These are phyloP conservation scores for Groenewaldozyma tartarivorans DNA, from an alignment of 805 yeast species.

Conservation along the genomic window DNA sequence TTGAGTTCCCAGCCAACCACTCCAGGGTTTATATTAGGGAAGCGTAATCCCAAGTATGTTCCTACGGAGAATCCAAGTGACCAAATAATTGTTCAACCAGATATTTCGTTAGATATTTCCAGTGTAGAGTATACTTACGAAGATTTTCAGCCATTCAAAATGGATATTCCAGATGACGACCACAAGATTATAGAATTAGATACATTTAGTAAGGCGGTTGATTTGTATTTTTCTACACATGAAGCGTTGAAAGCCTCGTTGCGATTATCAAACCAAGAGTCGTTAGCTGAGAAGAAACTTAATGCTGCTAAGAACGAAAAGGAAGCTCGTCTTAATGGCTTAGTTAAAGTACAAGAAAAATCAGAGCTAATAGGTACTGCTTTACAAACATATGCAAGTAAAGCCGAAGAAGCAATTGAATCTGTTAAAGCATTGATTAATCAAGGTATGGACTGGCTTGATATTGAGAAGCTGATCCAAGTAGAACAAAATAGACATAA, in stretches of 20 bases:
- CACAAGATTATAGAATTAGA: constrained; percentile 35
- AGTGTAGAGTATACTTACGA: constrained; percentile 46
- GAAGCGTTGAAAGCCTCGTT: constrained; percentile 73
- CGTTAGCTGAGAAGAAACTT: constrained; percentile 63
- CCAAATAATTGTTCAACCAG: constrained; percentile 5
- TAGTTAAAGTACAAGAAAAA: constrained; percentile 50
- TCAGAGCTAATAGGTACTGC: constrained; percentile 65
- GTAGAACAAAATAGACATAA: constrained; percentile 63
- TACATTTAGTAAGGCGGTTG: constrained; percentile 78
- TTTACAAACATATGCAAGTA: constrained; percentile 56
- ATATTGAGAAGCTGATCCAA: constrained; percentile 65
- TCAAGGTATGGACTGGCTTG: constrained; percentile 91
- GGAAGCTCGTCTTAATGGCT: constrained; percentile 53
- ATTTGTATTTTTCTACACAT: constrained; percentile 71
- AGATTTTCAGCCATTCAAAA: constrained; percentile 62
- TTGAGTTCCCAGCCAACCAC: constrained; percentile 29
- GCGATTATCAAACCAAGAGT: constrained; percentile 65
- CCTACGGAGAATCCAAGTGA: constrained; percentile 28
- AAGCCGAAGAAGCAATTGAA: constrained; percentile 60
- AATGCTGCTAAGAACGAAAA: constrained; percentile 70
- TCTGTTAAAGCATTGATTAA: constrained; percentile 60
- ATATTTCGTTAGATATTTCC: constrained; percentile 10
- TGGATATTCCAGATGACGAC: constrained; percentile 27
- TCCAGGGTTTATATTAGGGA: constrained; percentile 56
- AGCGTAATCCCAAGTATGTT: constrained; percentile 41